A percentile compares a stretch with the other conserved stretches of the same genome.
Conservation (phyloP, 805 yeast genomes). For the Yamadazyma philogaea region DNA sequence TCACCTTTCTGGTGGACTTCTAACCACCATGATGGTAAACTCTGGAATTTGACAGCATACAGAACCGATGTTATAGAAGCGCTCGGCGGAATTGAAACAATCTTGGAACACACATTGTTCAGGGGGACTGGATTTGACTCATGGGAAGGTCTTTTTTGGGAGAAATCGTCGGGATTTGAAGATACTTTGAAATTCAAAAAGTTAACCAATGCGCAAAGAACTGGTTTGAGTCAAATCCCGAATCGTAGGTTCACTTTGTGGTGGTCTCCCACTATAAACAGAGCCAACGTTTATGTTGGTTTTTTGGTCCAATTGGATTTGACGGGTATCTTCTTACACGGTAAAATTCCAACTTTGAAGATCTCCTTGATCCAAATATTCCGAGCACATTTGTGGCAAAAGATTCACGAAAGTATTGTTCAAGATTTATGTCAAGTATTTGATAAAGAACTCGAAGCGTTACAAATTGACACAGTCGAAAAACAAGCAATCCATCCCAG, state of each 20-base stretch:
- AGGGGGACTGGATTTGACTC: conserved; percentile 96
- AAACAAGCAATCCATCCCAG: conserved; percentile 95
- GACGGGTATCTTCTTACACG: conserved; percentile 95
- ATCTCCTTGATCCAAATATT: conserved; percentile 94
- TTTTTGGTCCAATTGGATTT: conserved; percentile 92
- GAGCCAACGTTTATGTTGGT: conserved; percentile 98
- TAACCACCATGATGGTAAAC: conserved; percentile 87
- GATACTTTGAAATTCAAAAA: conserved; percentile 93
- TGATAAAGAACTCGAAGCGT: conserved; percentile 78
- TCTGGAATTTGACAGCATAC: conserved; percentile 92
- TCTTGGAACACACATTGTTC: conserved; percentile 89
- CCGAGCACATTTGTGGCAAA: conserved; percentile 98
- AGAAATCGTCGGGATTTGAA: conserved; percentile 94
- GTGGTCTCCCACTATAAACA: conserved; percentile 99
- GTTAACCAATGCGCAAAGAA: conserved; percentile 94
- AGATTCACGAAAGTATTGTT: conserved; percentile 93
- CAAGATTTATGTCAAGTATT: conserved; percentile 90
- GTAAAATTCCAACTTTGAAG: conserved; percentile 95
- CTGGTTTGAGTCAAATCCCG: conserved; percentile 96
- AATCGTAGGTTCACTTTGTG: conserved; percentile 94
- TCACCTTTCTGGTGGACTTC: conserved; percentile 98
- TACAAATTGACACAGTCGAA: conserved; percentile 81
- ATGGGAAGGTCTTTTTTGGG: conserved; percentile 99
- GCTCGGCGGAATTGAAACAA: conserved; percentile 94
- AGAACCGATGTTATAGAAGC: conserved; percentile 96